Evolutionary conservation across 306 rosid genomes (phyloP).

Genomic region (Echinosophora koreensis): DNA sequence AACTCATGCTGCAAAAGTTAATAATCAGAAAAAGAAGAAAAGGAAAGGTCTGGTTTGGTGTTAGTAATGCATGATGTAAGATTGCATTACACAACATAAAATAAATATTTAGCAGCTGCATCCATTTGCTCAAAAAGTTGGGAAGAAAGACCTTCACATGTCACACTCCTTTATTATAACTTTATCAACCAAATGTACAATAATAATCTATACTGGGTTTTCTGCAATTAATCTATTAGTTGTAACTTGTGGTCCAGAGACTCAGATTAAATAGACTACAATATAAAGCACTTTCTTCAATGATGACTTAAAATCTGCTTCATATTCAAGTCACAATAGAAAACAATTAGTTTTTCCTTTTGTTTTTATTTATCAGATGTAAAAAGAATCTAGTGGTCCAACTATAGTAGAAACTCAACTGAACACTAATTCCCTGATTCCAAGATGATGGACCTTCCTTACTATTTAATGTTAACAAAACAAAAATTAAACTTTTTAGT

Average conservation of each 20-base stretch:
- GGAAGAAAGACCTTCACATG: neutral
- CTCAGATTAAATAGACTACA: conserved; percentile 37
- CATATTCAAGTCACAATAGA: conserved; percentile 26
- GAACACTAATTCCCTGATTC: conserved; percentile 48
- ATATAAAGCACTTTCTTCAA: conserved; percentile 42
- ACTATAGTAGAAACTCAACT: conserved; percentile 43
- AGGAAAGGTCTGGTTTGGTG: conserved; percentile 18
- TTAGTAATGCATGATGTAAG: conserved; percentile 47
- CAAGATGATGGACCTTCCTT: conserved; percentile 42
- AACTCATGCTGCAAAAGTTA: conserved; percentile 43
- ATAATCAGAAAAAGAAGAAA: conserved; percentile 12
- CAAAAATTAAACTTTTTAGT: neutral
- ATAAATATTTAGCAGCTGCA: conserved; percentile 9
- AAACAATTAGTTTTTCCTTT: conserved; percentile 2
- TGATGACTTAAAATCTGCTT: conserved; percentile 45
- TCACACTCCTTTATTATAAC: conserved; percentile 30
- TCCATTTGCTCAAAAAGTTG: conserved; percentile 12
- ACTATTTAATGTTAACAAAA: conserved; percentile 12
- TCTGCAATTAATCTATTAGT: conserved; percentile 26
- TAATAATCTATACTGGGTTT: conserved; percentile 4
- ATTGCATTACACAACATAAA: conserved; percentile 32
- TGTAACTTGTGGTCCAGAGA: conserved; percentile 59
- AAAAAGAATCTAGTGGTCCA: conserved; percentile 49
- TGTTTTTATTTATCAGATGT: conserved; percentile 18
- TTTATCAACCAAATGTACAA: conserved; percentile 6